Evolutionary conservation across 345 rosid species (phyloP), one percentile per base, ranked within the genome.

Genomic region (Sonneratia caseolaris): DNA sequence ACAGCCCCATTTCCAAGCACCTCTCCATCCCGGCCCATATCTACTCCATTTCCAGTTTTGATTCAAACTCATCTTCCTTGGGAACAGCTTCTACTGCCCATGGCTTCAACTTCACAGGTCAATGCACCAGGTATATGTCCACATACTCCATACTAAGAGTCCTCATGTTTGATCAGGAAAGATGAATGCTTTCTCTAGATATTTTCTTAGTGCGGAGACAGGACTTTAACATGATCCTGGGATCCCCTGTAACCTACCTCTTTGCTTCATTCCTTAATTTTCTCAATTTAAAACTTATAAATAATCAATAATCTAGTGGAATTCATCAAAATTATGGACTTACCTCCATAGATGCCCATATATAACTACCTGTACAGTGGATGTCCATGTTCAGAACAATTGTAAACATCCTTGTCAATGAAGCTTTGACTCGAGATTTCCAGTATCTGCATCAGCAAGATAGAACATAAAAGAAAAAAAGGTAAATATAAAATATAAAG

Each of bases 61-160:
- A 32, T 75, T 85, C 89, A 77, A 87, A 89, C 51, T 93, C 96
- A 38, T 87, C 90, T 77, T 89, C 96, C 10, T 79, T 73, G 1
- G 94, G 96, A 40, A 89, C 78, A 8, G 94, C 73, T n/a, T 75
- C 62, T 37, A 19, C 55, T 9, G 76, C 83, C 87, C 89, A 81
- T 22, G 94, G 94, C 82, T 88, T 91, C 76, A 89, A 77, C 81
- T 86, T 93, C 75, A 93, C 79, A 5, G 98, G 98, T 96, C 97
- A 93, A 73, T 93, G 98, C 77, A 93, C 96, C 83, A 93, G 74
- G 69, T 93, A 93, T 90, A 87, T 81, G 79, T 93, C 98, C 65
- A 85, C 16, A 68, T 86, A 86, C 66, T 93, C 96, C 87, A 91
- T 83, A 27, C 85, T 86, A 85, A 86, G 48, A 19, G 74, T 84